Evolutionary conservation across 208 protist species (phyloP), one percentile per base, ranked within the genome.

Genomic region (Entamoeba invadens): DNA sequence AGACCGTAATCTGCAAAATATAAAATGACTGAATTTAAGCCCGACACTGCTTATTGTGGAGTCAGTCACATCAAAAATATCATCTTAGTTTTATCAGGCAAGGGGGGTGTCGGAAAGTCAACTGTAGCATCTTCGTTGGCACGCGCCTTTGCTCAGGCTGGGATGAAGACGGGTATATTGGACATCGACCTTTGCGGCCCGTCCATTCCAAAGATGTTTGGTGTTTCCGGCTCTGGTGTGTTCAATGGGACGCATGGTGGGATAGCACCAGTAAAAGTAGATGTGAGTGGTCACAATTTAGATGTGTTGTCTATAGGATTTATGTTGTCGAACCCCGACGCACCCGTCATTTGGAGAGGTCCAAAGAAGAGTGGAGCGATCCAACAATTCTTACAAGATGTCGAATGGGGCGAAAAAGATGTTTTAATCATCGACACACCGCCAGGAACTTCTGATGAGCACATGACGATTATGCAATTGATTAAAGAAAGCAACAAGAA

Each of bases 121-220:
- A 99, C 99, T 14, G 97, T 99, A 18, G 97, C 98, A 35, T 96
- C 97, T 91, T 98, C 99, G 96, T 96, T 99, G 5, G 98, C 98
- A 16, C 97, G 98, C 50, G 95, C 96, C 5, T 94, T 99, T 2
- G 95, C 97, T n/a, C 18, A 57, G 31, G 38, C 4, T 93, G 46
- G 35, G 3, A 44, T 38, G 0, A 72, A 95, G 91, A 98, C 99
- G 10, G 99, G 98, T n/a, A 96, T 99, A 18, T 95, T 99, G 8
- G 99, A 99, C 95, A 94, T 99, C 31, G 99, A 99, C 96, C 98
- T 99, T 91, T 99, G 98, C 95, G 99, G 99, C n/a, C 99, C 99
- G 38, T 96, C 94, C 35, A 95, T 98, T 46, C 97, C 98, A 12
- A 98, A 97, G 93, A 98, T 99, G 31, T 98, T 99, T 92, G 98